Conservation (phyloP, 176 grass and related monocot genomes). For the Metroxylon sagu region DNA sequence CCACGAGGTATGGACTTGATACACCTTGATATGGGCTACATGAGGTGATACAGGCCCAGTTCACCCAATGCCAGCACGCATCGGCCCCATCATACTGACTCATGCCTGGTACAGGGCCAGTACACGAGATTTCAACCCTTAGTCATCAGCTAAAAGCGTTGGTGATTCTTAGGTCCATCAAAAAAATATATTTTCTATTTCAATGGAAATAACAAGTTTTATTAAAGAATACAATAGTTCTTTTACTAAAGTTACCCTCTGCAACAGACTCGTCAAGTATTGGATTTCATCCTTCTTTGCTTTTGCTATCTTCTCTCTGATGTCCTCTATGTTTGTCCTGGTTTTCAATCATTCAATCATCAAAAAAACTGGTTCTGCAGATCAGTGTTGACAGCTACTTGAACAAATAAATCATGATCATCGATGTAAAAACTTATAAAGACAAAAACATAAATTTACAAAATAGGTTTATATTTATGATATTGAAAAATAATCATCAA, state of each 20-base stretch:
- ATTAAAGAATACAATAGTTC: slow-evolving; percentile 2
- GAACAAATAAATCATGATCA: slow-evolving; percentile 9
- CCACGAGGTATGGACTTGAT: too few relatives aligned
- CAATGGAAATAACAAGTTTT: not conserved
- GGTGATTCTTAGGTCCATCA: too few relatives aligned
- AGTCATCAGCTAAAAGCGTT: too few relatives aligned
- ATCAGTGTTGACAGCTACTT: not conserved
- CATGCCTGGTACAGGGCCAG: too few relatives aligned
- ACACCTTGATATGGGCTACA: too few relatives aligned
- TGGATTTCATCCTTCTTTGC: slow-evolving; percentile 49
- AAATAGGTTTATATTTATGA: too few relatives aligned
- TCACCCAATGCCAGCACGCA: too few relatives aligned
- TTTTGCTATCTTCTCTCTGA: slow-evolving; percentile 35
- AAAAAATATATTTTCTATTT: not conserved
- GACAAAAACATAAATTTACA: not conserved
- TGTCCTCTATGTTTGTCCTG: slow-evolving; percentile 43
- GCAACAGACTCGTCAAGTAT: slow-evolving; percentile 28
- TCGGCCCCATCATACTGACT: too few relatives aligned
- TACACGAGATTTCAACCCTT: too few relatives aligned
- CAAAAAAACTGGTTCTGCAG: slow-evolving; percentile 7
- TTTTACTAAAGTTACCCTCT: slow-evolving; percentile 33
- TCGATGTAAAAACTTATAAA: not conserved
- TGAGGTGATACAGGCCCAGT: too few relatives aligned
- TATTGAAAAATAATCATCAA: too few relatives aligned
- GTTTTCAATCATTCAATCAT: slow-evolving; percentile 10